Conservation (phyloP, 306 rosid genomes). For the Begonia fuchsioides region DNA sequence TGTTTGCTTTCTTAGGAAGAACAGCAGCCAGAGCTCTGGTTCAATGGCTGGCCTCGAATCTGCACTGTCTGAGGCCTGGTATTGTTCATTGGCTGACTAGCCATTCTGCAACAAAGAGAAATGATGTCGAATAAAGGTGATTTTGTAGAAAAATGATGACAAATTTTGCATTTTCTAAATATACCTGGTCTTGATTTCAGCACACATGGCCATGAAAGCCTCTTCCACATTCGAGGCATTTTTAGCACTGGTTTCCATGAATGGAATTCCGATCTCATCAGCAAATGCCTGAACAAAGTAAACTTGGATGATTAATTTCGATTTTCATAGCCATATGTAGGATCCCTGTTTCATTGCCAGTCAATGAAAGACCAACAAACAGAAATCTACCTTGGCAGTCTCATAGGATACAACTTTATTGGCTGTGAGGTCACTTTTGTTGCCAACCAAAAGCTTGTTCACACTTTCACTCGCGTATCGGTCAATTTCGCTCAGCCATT, state of each 20-base stretch:
- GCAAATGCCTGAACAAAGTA: slow-evolving; percentile 46
- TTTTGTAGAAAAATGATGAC: background rate
- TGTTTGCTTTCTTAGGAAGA: slow-evolving; percentile 40
- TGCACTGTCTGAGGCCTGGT: slow-evolving; percentile 93
- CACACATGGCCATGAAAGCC: slow-evolving; percentile 84
- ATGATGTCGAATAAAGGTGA: slow-evolving; percentile 1
- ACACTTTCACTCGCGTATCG: slow-evolving; percentile 75
- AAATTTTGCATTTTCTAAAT: background rate
- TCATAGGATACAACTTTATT: slow-evolving; percentile 64
- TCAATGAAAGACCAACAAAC: slow-evolving; percentile 2
- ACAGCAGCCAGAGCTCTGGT: slow-evolving; percentile 98
- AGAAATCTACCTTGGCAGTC: slow-evolving; percentile 41
- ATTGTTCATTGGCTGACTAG: slow-evolving; percentile 88
- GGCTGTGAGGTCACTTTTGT: slow-evolving; percentile 52
- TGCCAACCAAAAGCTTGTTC: slow-evolving; percentile 71
- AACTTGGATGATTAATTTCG: slow-evolving; percentile 10
- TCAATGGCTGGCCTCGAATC: slow-evolving; percentile 96
- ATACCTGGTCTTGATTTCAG: slow-evolving; percentile 61
- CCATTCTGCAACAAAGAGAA: slow-evolving; percentile 62
- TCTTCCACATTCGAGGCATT: slow-evolving; percentile 58
- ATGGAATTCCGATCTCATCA: slow-evolving; percentile 69
- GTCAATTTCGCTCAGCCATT: slow-evolving; percentile 71
- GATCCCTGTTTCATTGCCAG: background rate
- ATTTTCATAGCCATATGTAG: slow-evolving; percentile 2
- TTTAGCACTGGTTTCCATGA: slow-evolving; percentile 80